A percentile compares a stretch with the other conserved stretches of the same genome.
Conservation (phyloP, 441 rosid species). For the Adansonia grandidieri region DNA sequence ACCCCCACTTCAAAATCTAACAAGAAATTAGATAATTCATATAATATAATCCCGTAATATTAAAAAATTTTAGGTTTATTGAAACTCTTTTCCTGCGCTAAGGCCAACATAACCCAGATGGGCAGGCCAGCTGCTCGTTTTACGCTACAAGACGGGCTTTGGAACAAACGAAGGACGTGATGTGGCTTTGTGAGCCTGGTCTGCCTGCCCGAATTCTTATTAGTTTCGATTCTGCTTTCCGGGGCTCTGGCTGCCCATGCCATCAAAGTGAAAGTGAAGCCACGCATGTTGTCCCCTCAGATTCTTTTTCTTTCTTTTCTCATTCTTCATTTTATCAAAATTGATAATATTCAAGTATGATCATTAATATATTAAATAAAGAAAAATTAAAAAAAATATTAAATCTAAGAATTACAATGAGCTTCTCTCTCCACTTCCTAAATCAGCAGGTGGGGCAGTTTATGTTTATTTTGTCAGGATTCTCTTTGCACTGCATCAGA, state of each 20-base stretch:
- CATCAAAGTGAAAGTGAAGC: constrained; percentile 61
- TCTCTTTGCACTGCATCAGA: constrained; percentile 43
- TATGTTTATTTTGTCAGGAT: constrained; percentile 70
- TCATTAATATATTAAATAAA: too few relatives aligned
- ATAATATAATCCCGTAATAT: too few relatives aligned
- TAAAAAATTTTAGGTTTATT: too few relatives aligned
- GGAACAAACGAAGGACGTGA: constrained; percentile 9
- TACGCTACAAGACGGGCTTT: constrained; percentile 19
- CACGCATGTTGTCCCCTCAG: constrained; percentile 64
- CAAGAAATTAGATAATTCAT: too few relatives aligned
- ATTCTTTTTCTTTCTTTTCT: constrained; percentile 41
- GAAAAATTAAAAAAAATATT: too few relatives aligned
- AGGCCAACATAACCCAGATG: neutral
- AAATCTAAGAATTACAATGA: too few relatives aligned
- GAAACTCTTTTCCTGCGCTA: neutral
- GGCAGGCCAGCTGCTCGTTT: neutral
- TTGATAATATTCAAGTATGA: too few relatives aligned
- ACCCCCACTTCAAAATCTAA: too few relatives aligned
- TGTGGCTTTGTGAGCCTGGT: neutral
- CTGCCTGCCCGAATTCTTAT: neutral
- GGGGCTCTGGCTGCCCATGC: neutral
- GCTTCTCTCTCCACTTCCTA: constrained; percentile 30
- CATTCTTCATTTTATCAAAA: neutral
- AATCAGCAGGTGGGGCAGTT: constrained; percentile 59
- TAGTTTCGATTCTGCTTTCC: constrained; percentile 9